These are phyloP conservation scores for Allium fistulosum DNA, from an alignment of 106 monocot genomes.

Conservation along the genomic window DNA sequence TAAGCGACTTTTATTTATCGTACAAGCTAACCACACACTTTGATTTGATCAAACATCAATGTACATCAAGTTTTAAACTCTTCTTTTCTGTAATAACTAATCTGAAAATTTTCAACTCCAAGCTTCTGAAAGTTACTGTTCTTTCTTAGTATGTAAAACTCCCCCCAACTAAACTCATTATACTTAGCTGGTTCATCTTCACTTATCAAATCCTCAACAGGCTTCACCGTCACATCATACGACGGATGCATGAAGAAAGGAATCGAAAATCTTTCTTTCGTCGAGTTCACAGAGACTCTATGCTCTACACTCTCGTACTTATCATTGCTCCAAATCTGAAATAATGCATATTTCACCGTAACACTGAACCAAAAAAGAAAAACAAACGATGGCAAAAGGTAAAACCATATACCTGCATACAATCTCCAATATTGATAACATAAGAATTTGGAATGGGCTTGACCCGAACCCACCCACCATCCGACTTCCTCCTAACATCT, in stretches of 20 bases:
- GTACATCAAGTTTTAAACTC: no score
- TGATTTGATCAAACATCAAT: no score
- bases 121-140: conserved; percentile 52
- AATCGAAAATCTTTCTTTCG: conserved; percentile 55
- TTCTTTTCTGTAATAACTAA: conserved; percentile 43
- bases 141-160: conserved; percentile 34
- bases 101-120: conserved; percentile 54
- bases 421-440: conserved; percentile 72
- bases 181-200: conserved; percentile 38
- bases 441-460: conserved; percentile 49
- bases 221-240: conserved; percentile 18
- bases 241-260: conserved; percentile 53
- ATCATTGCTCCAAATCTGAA: conserved; percentile 70
- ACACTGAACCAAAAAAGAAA: neutral
- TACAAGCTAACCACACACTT: no score
- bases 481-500: conserved; percentile 46
- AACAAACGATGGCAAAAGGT: no score
- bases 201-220: conserved; percentile 33
- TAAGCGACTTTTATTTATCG: no score
- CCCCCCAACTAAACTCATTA: conserved; percentile 43
- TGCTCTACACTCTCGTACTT: conserved; percentile 61
- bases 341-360: neutral
- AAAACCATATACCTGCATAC: conserved; percentile 39
- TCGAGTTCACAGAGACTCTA: conserved; percentile 47
- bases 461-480: conserved; percentile 63